phyloP scores from a whole-genome alignment of 345 rosid genomes.

The Psidium friedrichsthalianum region DNA sequence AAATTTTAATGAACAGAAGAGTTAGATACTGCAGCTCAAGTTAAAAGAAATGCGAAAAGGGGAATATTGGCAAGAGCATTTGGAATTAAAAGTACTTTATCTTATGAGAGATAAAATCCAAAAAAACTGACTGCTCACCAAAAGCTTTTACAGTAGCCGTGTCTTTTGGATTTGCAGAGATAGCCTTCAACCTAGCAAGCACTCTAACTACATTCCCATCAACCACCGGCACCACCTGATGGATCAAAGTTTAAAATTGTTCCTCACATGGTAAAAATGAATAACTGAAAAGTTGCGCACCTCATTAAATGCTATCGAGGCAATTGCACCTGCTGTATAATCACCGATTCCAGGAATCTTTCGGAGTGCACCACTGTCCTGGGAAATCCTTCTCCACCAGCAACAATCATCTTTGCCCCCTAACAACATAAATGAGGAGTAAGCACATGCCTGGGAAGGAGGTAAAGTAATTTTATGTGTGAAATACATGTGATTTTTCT shows the following conservation, averaged over 20 bases:
- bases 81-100: background rate
- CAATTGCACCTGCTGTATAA: conserved; percentile 70
- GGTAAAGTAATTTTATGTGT: background rate
- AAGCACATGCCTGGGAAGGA: background rate
- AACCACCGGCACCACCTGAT: conserved; percentile 60
- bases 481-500: background rate
- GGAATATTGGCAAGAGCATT: background rate
- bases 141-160: conserved; percentile 36
- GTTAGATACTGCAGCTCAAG: background rate
- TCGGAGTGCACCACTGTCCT: conserved; percentile 26
- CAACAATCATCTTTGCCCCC: conserved; percentile 64
- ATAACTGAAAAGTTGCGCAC: conserved; percentile 21
- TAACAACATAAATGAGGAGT: conserved; percentile 1
- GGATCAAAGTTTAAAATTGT: background rate
- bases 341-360: conserved; percentile 70
- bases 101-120: background rate
- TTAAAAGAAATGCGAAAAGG: background rate
- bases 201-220: conserved; percentile 71
- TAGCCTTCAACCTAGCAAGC: conserved; percentile 61
- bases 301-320: conserved; percentile 68
- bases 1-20: background rate
- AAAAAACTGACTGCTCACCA: conserved; percentile 39
- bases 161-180: conserved; percentile 83
- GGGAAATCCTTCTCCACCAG: conserved; percentile 41
- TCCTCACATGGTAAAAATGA: background rate